Base-by-base conservation (phyloP, 768 basidiomycete genomes). In the Coprinopsis cinerea region DNA sequence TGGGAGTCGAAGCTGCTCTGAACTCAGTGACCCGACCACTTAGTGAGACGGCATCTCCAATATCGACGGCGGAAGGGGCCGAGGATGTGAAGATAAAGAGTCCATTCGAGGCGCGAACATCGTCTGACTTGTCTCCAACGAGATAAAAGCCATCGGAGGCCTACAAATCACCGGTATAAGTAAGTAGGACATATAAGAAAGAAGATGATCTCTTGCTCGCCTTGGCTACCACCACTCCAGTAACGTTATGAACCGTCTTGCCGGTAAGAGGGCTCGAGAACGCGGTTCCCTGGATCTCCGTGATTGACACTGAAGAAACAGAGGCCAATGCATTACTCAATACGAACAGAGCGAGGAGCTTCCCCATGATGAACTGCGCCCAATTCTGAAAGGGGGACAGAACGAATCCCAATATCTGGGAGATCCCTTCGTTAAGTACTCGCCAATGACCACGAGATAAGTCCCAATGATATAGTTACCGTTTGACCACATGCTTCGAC, bases 181-280 rank as follows among this genome's bases (percentile, higher is more conserved):
- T n/a, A n/a, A n/a, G n/a, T 27, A 15, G 25, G 23, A 40, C 3
- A 26, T n/a, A 6, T 47, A 13, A 10, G 14, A 34, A 43, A 5
- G 40, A n/a, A 14, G n/a, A n/a, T n/a, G n/a, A n/a, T n/a, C 34
- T 10, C 5, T 41, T 18, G 18, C 37, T 20, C 57, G 78, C 79
- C 66, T 77, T 80, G 4, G 79, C 78, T 6, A 76, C 75, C 0
- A 79, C 77, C 4, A 77, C 53, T 14, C 76, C 80, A 23, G 71
- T 73, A 7, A 82, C 64, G 56, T 73, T 70, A 22, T 64, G 57
- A 5, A 81, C 76, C 4, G 59, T 64, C 49, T 76, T 66, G 0
- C 77, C 75, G 24, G 53, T 59, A 10, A 73, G 57, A 47, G 79
- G 77, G 26, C 77, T 78, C 53, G 63, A 64, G 53, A 70, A 79